Conservation (phyloP, 371 early-diverging fungal species). For the Rhizopus microsporus region DNA sequence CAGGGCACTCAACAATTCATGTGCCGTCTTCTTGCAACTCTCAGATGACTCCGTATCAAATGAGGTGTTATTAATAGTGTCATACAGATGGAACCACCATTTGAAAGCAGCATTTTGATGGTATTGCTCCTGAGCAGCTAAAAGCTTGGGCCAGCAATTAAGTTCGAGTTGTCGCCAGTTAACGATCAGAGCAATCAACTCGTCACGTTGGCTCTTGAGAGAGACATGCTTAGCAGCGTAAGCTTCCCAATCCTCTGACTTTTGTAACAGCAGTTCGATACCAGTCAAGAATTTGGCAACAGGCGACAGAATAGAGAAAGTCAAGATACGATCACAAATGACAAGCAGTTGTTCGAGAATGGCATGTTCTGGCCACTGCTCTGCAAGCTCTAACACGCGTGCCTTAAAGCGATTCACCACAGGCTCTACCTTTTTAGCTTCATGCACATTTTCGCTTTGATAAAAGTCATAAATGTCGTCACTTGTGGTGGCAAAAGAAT, state of each 20-base stretch:
- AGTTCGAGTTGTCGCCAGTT: constrained; percentile 93
- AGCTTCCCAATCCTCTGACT: constrained; percentile 94
- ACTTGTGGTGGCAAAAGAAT: constrained; percentile 40
- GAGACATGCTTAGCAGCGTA: constrained; percentile 87
- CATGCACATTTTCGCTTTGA: constrained; percentile 74
- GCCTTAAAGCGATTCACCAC: constrained; percentile 66
- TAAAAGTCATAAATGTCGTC: constrained; percentile 85
- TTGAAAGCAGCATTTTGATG: constrained; percentile 62
- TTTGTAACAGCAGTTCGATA: constrained; percentile 81
- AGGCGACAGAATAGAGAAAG: constrained; percentile 81
- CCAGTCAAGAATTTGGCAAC: constrained; percentile 91
- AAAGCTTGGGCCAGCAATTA: constrained; percentile 85
- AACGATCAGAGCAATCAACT: constrained; percentile 76
- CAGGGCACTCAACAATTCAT: constrained; percentile 58
- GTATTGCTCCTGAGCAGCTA: constrained; percentile 79
- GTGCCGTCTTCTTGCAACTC: constrained; percentile 26
- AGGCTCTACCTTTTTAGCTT: constrained; percentile 69
- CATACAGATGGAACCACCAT: constrained; percentile 92
- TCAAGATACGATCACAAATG: constrained; percentile 70
- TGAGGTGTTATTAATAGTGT: constrained; percentile 46
- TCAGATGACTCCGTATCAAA: constrained; percentile 33
- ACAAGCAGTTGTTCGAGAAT: constrained; percentile 75
- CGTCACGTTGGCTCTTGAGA: constrained; percentile 69
- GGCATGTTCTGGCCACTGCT: constrained; percentile 91
- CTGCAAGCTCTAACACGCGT: constrained; percentile 65